Conservation (phyloP, 2,329 filamentous ascomycete genomes). For the Fusarium tupiense region DNA sequence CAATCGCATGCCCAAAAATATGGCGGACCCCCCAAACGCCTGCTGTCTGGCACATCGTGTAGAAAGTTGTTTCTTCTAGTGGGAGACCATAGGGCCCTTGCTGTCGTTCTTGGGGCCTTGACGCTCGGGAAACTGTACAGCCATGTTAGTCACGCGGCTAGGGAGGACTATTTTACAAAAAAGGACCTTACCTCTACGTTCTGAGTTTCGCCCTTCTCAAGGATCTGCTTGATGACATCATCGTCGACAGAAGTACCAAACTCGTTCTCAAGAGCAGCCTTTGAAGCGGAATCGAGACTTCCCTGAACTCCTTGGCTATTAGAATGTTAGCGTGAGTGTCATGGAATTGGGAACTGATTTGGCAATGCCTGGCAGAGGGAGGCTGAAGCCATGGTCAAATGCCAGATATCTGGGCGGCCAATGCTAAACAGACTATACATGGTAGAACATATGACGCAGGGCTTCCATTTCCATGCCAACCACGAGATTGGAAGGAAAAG, state of each 20-base stretch:
- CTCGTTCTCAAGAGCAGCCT: slow-evolving; percentile 80
- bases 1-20: not conserved
- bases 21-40: slow-evolving; percentile 16
- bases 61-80: slow-evolving; percentile 47
- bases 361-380: not conserved
- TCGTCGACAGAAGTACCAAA: slow-evolving; percentile 86
- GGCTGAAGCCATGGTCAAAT: not conserved
- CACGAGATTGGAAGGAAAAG: not conserved
- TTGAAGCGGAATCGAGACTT: slow-evolving; percentile 78
- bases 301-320: slow-evolving; percentile 87
- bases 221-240: slow-evolving; percentile 81
- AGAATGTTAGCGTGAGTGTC: slow-evolving; percentile 18
- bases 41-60: slow-evolving; percentile 6
- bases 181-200: slow-evolving; percentile 59
- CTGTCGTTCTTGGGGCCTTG: slow-evolving; percentile 64
- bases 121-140: slow-evolving; percentile 60
- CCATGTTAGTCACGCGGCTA: slow-evolving; percentile 1
- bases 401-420: not conserved
- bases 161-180: not conserved
- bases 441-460: not conserved
- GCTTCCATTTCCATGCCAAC: not conserved
- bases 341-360: not conserved
- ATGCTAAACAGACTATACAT: not conserved
- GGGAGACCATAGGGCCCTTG: slow-evolving; percentile 54
- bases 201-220: slow-evolving; percentile 79